Conservation (phyloP, 176 grass and related monocot genomes). For the Rhynchospora breviuscula region DNA sequence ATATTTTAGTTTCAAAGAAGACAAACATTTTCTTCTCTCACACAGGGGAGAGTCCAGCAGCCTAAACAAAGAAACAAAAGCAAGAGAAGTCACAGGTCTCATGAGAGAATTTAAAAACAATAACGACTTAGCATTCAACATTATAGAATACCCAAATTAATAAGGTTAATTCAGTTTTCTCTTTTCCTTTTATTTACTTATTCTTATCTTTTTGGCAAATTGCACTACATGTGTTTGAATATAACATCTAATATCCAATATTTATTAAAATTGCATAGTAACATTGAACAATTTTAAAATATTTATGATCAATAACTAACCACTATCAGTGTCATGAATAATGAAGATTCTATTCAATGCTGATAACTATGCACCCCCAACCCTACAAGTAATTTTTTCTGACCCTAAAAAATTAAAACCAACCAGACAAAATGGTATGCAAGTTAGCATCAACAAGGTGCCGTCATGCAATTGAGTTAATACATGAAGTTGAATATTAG, state of each 20-base stretch:
- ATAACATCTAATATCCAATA: constrained; percentile 5
- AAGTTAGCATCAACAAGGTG: background rate
- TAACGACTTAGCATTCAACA: background rate
- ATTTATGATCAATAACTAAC: background rate
- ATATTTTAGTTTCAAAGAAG: constrained; percentile 27
- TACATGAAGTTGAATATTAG: too few species aligned
- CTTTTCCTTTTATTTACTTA: too few species aligned
- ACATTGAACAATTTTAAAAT: background rate
- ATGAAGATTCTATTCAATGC: background rate
- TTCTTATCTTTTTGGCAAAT: background rate
- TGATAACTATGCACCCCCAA: background rate
- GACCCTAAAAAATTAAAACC: background rate
- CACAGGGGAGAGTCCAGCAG: constrained; percentile 59
- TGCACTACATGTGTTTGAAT: background rate
- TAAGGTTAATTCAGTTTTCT: background rate
- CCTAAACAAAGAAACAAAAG: constrained; percentile 27
- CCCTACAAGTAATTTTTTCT: background rate
- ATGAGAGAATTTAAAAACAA: background rate
- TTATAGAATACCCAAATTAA: background rate
- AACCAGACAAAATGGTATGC: background rate
- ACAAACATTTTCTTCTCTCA: constrained; percentile 80
- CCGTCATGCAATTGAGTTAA: background rate
- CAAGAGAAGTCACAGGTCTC: background rate
- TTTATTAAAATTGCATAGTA: background rate
- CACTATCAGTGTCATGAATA: background rate